Evolutionary conservation across 495 filamentous ascomycete genomes (phyloP).

Genomic region (Evernia prunastri): DNA sequence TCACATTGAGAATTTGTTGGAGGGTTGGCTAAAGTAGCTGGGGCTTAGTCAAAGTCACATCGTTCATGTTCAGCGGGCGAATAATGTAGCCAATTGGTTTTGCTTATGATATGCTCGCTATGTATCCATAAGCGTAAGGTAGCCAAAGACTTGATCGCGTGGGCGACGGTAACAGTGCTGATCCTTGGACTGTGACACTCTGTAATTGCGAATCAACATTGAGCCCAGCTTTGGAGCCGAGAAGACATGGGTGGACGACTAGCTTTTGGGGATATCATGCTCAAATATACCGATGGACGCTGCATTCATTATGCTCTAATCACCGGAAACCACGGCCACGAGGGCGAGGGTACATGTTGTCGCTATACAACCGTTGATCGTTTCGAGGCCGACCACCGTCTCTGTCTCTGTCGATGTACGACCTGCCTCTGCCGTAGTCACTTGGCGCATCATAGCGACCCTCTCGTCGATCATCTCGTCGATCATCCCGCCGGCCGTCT

Average conservation of each 20-base stretch:
- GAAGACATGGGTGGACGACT: neutral
- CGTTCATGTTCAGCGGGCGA: neutral
- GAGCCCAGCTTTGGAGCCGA: neutral
- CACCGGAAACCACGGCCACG: conserved; percentile 31
- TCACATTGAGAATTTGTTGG: neutral
- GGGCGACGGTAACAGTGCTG: neutral
- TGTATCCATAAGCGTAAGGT: neutral
- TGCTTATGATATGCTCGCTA: neutral
- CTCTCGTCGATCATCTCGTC: conserved; percentile 25
- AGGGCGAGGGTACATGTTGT: conserved; percentile 32
- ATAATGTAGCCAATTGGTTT: neutral
- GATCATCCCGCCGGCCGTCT: conserved; percentile 14
- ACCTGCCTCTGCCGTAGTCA: conserved; percentile 27
- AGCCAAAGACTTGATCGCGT: neutral
- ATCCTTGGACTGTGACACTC: neutral
- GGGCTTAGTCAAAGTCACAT: neutral
- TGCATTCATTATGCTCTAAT: conserved; percentile 6
- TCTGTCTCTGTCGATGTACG: conserved; percentile 20
- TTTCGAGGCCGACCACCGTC: conserved; percentile 21
- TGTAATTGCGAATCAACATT: neutral
- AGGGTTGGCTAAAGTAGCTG: neutral
- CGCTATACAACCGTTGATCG: conserved; percentile 40
- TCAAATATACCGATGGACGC: neutral
- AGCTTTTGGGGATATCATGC: neutral
- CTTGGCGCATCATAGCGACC: conserved; percentile 22